Base-by-base conservation (phyloP, 306 rosid species). In the Cicer judaicum region DNA sequence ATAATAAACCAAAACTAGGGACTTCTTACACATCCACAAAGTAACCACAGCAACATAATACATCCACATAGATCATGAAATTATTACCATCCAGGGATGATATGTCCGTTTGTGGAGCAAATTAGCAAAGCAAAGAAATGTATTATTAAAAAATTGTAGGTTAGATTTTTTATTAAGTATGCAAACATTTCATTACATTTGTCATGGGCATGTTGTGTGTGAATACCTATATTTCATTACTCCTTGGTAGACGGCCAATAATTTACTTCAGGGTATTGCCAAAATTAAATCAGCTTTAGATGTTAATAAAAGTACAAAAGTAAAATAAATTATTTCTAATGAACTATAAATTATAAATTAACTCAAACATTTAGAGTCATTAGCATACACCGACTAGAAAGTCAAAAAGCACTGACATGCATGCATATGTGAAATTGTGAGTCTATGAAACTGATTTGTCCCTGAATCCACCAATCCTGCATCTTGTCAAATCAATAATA, bases 11-110 rank as follows among this genome's bases (percentile, higher is more conserved):
- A 79, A 12, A n/a, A 57, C 14, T 41, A 8, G 10, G 63, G 36
- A 73, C 16, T 56, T 44, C 42, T 40, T 59, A 57, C 14, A 67
- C 64, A 59, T 68, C 38, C 19, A 44, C 11, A 47, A 43, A 42
- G 44, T 60, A 49, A 59, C 63, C 68, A 39, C 69, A 68, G 29
- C 38, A 66, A 42, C 66, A 64, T 34, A 75, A 65, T 16, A 63
- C 66, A 29, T 44, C 67, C 42, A 73, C 71, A 48, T 16, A 24
- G 49, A 3, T 29, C 36, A 29, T 29, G 36, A 29, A 29, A 29
- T 29, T 5, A 29, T 29, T 29, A 29, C 36, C 36, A 29, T 29
- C 36, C 36, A 29, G 36, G 36, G 36, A 29, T 29, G 49, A 44
- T 44, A 44, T 10, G 49, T 10, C 13, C n/a, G 1, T 2, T 44